These are phyloP conservation scores for Chalaropsis ovoidea DNA, from an alignment of 2,329 filamentous ascomycete genomes.

Conservation along the genomic window DNA sequence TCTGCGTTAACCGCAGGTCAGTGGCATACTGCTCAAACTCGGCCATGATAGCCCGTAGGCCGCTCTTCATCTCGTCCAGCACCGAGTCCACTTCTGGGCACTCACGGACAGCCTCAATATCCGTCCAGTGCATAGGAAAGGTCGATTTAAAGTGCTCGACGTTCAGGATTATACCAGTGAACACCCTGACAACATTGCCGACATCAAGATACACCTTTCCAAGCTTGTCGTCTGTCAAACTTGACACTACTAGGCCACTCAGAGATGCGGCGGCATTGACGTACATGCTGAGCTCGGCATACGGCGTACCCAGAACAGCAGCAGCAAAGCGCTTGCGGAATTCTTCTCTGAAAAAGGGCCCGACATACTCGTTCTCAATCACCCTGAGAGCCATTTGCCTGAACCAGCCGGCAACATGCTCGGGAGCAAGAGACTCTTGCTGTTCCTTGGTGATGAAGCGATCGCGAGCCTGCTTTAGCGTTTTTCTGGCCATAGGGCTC, in stretches of 20 bases:
- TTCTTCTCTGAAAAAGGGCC: slow-evolving; percentile 58
- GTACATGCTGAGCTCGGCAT: slow-evolving; percentile 58
- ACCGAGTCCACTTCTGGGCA: slow-evolving; percentile 62
- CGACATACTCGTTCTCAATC: slow-evolving; percentile 45
- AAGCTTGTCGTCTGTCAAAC: slow-evolving; percentile 68
- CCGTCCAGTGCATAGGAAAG: slow-evolving; percentile 66
- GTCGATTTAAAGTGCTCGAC: slow-evolving; percentile 56
- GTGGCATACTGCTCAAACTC: slow-evolving; percentile 66
- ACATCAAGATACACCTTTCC: slow-evolving; percentile 82
- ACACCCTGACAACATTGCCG: slow-evolving; percentile 58
- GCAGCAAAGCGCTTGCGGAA: slow-evolving; percentile 55
- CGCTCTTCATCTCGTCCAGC: slow-evolving; percentile 51
- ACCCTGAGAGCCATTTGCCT: slow-evolving; percentile 40
- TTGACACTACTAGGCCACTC: slow-evolving; percentile 58
- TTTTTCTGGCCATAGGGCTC: slow-evolving; percentile 43
- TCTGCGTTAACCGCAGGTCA: slow-evolving; percentile 57
- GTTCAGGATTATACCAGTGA: slow-evolving; percentile 58
- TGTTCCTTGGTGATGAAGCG: slow-evolving; percentile 45
- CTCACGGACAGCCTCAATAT: slow-evolving; percentile 49
- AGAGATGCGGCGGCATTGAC: slow-evolving; percentile 62
- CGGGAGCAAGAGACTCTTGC: slow-evolving; percentile 42
- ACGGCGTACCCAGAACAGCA: slow-evolving; percentile 63
- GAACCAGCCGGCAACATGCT: slow-evolving; percentile 42
- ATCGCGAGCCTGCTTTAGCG: slow-evolving; percentile 40
- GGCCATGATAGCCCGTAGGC: slow-evolving; percentile 54